Evolutionary conservation across 139 green algal species (phyloP), one percentile per base, ranked within the genome.

Genomic region (Yamagishiella unicocca): DNA sequence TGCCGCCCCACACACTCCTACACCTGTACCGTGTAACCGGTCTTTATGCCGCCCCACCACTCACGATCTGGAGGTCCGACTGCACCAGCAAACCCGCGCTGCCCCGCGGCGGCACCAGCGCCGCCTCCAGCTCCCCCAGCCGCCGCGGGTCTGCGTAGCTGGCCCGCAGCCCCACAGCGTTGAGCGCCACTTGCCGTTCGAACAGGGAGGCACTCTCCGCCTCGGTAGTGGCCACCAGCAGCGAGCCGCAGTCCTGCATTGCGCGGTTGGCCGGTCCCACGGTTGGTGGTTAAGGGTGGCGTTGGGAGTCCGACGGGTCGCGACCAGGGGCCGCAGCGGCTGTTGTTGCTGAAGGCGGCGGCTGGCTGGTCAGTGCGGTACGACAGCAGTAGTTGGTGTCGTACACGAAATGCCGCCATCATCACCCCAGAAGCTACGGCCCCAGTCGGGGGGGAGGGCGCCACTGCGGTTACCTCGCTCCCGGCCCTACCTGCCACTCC

Each of bases 141-240:
- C 89, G 46, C 5, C 42, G 1, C 2, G 37, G n/a, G n/a, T 84
- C 66, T 33, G 91, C 24, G 22, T 76, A 82, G 45, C 37, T 42
- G 67, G 75, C 82, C 40, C 33, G 31, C 27, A 87, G 27, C 1
- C 82, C 82, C 46, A 87, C 37, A 2, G 40, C 46, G 46, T 87
- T 80, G 25, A 87, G 82, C 1, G 33, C 31, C 33, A 80, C 38
- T 33, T 87, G 82, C 25, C 82, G 67, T 50, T 87, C 82, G 3
- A 19, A 67, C 38, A 87, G 82, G 4, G 46, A 24, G 53, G 35
- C 79, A 35, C 76, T 66, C 81, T 97, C 95, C 7, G 80, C 68
- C 21, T 50, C 40, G 29, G n/a, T 89, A 21, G 75, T 90, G 29
- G 91, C 89, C 4, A 97, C 46, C 25, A 97, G 86, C 73, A 97